A percentile compares a stretch with the other conserved stretches of the same genome.
phyloP scores from a whole-genome alignment of 257 asterid genomes.

The Nicotiana tomentosiformis region DNA sequence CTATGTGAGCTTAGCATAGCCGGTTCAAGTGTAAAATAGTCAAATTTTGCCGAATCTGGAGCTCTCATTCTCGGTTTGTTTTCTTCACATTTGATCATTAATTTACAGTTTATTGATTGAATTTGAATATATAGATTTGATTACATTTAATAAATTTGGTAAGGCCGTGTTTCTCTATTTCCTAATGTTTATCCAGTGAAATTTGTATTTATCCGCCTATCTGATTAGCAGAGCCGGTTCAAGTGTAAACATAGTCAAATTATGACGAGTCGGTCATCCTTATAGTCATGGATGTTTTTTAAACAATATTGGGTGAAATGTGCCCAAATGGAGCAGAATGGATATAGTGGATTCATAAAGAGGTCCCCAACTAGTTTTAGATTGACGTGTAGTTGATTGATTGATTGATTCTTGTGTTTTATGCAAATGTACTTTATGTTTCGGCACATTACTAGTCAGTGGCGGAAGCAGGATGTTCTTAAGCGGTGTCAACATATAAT shows the following conservation, averaged over 20 bases:
- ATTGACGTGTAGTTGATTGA: neutral
- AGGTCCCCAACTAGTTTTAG: conserved; percentile 1
- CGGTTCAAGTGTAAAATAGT: neutral
- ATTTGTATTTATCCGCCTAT: neutral
- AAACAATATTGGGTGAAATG: neutral
- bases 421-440: neutral
- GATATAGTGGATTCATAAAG: conserved; percentile 12
- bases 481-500: too few relatives aligned
- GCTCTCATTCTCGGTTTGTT: too few relatives aligned
- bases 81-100: neutral
- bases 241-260: neutral
- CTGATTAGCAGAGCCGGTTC: neutral
- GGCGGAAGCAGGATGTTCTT: too few relatives aligned
- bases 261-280: neutral
- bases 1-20: neutral
- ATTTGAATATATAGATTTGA: neutral
- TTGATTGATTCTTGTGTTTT: neutral
- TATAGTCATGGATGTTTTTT: neutral
- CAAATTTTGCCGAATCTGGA: neutral
- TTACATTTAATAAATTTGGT: neutral
- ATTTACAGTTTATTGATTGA: neutral
- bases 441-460: neutral
- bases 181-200: neutral
- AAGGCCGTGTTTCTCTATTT: neutral
- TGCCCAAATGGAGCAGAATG: neutral